These are phyloP conservation scores for Dryadomyces quercivorus DNA, from an alignment of 2,329 filamentous ascomycete genomes.

Conservation along the genomic window DNA sequence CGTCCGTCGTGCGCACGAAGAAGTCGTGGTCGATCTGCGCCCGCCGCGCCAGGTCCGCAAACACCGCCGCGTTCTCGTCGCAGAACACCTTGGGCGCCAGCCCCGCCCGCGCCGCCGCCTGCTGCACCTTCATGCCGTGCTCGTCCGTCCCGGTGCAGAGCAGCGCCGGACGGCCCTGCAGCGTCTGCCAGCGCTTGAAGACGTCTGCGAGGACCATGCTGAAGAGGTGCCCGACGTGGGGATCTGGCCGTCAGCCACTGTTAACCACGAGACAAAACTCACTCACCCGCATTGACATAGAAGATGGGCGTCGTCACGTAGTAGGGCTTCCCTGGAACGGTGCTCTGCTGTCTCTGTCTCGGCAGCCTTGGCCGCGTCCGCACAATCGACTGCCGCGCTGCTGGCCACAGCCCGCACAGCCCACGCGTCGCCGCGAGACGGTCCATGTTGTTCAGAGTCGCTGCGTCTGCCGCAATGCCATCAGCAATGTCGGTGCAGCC, in stretches of 20 bases:
- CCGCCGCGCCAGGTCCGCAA: constrained; percentile 58
- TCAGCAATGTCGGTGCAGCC: too few species aligned
- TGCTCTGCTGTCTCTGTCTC: constrained; percentile 5
- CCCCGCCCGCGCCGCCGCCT: constrained; percentile 60
- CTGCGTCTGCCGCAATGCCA: too few species aligned
- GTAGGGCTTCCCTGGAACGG: constrained; percentile 55
- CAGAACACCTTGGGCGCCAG: constrained; percentile 75
- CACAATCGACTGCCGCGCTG: neutral
- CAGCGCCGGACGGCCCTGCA: constrained; percentile 50
- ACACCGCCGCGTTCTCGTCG: constrained; percentile 69
- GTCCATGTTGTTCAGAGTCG: constrained; percentile 1
- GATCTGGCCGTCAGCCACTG: constrained; percentile 40
- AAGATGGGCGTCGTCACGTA: constrained; percentile 97
- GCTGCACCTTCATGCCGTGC: constrained; percentile 95
- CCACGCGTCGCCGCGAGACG: neutral
- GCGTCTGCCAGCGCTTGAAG: constrained; percentile 77
- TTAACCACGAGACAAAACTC: too few species aligned
- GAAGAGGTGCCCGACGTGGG: constrained; percentile 91
- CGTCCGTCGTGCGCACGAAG: constrained; percentile 87
- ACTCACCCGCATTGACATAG: constrained; percentile 86
- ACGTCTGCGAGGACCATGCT: constrained; percentile 85
- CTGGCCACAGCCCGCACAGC: neutral
- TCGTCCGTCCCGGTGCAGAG: constrained; percentile 91
- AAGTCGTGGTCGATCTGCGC: constrained; percentile 65
- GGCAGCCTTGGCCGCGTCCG: neutral